These are phyloP conservation scores for Fusarium xyrophilum DNA, from an alignment of 2,329 filamentous ascomycete species.

Conservation along the genomic window DNA sequence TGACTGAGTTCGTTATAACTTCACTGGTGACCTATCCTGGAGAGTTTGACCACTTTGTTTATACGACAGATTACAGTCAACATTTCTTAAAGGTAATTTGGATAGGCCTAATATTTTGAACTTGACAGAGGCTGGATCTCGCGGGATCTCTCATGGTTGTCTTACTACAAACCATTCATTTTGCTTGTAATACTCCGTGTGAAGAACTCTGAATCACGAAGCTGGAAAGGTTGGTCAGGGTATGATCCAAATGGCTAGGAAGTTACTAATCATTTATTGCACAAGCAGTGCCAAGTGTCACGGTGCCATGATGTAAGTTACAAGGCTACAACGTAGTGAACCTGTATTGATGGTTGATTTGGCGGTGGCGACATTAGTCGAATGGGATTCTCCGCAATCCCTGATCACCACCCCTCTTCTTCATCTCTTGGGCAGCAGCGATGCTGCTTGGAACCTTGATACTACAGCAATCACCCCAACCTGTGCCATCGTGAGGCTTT, in stretches of 20 bases:
- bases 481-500: slow-evolving; percentile 67
- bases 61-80: not conserved
- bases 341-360: slow-evolving; percentile 2
- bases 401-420: slow-evolving; percentile 70
- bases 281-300: not conserved
- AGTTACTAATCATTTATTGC: slow-evolving; percentile 3
- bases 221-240: not conserved
- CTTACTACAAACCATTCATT: not conserved
- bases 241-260: not conserved
- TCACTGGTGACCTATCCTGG: not conserved
- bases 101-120: not conserved
- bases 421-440: slow-evolving; percentile 87
- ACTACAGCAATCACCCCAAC: slow-evolving; percentile 96
- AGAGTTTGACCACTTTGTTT: not conserved
- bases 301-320: not conserved
- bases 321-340: not conserved
- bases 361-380: slow-evolving; percentile 60
- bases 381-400: slow-evolving; percentile 79
- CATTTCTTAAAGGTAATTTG: not conserved
- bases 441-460: slow-evolving; percentile 96
- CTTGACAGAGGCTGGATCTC: not conserved
- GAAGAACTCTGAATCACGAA: not conserved
- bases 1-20: not conserved
- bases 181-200: not conserved
- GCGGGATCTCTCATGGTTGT: not conserved